Base-by-base conservation (phyloP, 768 basidiomycete genomes). In the Chlorophyllum brunneum region DNA sequence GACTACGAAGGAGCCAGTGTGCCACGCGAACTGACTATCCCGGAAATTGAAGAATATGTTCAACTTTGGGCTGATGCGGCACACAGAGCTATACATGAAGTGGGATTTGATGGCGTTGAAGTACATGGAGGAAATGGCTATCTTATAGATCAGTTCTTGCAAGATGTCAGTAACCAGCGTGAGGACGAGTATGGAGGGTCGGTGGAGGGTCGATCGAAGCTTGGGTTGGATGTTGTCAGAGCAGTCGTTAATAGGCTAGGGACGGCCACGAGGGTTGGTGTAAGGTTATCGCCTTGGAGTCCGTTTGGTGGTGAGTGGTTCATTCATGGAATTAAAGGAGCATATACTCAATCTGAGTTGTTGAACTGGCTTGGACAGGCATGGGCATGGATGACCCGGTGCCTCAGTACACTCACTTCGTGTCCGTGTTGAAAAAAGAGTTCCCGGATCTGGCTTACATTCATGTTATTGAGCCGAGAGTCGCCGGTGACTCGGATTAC, bases 181-280 rank as follows among this genome's bases (percentile, higher is more conserved):
- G 81, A 82, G 72, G 86, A 88, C 61, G 67, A 74, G 39, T 91
- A 85, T 63, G 88, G 88, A 0, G 88, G 88, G 2, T 77, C 75
- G 39, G 66, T 87, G 24, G 79, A 84, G 62, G 79, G 77, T 51
- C 71, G 88, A 4, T 68, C 73, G 1, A 70, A 79, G 23, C 88
- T 90, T 61, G 59, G 65, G 0, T 65, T 84, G 5, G 80, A 84
- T 54, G 68, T 85, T 33, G 61, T 81, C 5, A 71, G 78, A 30
- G 80, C 79, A 1, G 66, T 86, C 1, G 68, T 66, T 2, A 61
- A 71, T 0, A 76, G 77, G 1, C 65, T 88, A 31, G 86, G 87
- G 0, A 40, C 39, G 5, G 63, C 70, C 23, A 74, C 79, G 20
- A 72, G 72, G n/a, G 72, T 78, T 1, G 81, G 68, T 0, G 67